Evolutionary conservation across 2,329 filamentous ascomycete species (phyloP).

Genomic region (Botrytis squamosa): DNA sequence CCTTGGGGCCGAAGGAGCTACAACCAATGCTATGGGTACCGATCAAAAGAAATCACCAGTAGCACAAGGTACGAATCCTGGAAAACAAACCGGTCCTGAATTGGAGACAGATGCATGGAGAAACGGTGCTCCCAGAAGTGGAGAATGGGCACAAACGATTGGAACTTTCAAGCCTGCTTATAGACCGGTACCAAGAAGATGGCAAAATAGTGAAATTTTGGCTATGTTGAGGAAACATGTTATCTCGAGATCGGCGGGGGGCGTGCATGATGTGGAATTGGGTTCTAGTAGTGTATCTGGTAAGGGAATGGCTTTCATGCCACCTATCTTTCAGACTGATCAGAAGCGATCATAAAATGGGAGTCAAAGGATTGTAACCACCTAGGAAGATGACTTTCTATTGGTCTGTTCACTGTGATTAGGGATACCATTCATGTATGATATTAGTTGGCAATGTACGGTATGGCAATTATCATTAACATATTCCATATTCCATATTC

Average conservation of each 20-base stretch:
- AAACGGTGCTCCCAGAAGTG: conserved; percentile 47
- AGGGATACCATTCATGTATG: conserved; percentile 1
- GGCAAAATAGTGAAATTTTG: conserved; percentile 81
- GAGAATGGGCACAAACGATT: conserved; percentile 96
- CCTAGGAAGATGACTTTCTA: neutral
- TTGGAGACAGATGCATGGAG: conserved; percentile 36
- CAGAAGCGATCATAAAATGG: conserved; percentile 18
- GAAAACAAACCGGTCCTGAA: conserved; percentile 30
- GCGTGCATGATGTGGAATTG: conserved; percentile 40
- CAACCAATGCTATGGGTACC: conserved; percentile 14
- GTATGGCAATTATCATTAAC: neutral
- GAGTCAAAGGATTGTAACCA: neutral
- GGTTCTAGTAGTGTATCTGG: conserved; percentile 30
- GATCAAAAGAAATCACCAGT: conserved; percentile 22
- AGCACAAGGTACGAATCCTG: conserved; percentile 31
- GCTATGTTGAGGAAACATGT: conserved; percentile 78
- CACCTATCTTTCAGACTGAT: conserved; percentile 38
- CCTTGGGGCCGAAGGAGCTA: conserved; percentile 36
- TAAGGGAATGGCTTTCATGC: conserved; percentile 42
- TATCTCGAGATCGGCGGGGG: conserved; percentile 63
- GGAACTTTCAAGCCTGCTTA: conserved; percentile 94
- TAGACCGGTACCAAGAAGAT: conserved; percentile 80
- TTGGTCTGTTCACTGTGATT: neutral
- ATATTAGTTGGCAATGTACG: neutral
- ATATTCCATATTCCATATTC: neutral